phyloP scores from a whole-genome alignment of 2,329 filamentous ascomycete species.

The Venturia pyrina region DNA sequence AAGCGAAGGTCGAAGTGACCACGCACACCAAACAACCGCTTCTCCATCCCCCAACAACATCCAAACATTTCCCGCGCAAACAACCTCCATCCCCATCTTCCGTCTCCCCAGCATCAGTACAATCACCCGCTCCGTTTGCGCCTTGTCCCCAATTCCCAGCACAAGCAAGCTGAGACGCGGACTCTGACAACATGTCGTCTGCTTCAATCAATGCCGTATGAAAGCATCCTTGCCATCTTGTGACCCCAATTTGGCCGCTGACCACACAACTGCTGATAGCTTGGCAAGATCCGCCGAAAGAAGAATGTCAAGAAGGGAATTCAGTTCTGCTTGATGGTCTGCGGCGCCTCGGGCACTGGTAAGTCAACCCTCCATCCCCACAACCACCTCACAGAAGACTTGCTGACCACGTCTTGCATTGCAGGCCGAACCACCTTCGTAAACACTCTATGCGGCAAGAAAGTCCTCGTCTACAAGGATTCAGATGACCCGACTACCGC shows the following conservation, averaged over 20 bases:
- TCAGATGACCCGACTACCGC: constrained; percentile 81
- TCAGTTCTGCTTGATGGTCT: constrained; percentile 99
- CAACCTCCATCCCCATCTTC: not conserved
- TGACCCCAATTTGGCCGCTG: constrained; percentile 12
- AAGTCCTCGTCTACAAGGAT: constrained; percentile 84
- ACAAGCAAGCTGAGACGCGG: not conserved
- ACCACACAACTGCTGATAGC: constrained; percentile 19
- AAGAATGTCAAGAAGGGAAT: constrained; percentile 99
- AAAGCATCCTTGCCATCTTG: constrained; percentile 5
- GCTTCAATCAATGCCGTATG: constrained; percentile 12
- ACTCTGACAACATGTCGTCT: constrained; percentile 10
- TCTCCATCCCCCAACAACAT: not conserved
- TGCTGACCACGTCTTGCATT: constrained; percentile 11
- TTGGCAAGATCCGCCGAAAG: constrained; percentile 98
- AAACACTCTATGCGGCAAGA: constrained; percentile 96
- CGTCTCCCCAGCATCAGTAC: not conserved
- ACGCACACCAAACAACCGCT: not conserved
- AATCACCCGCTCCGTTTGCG: not conserved
- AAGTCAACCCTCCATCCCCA: constrained; percentile 29
- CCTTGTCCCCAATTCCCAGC: not conserved
- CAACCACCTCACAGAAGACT: not conserved
- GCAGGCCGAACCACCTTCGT: constrained; percentile 95
- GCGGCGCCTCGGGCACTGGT: constrained; percentile 97
- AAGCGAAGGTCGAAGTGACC: not conserved
- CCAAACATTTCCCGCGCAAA: not conserved